Evolutionary conservation across 495 filamentous ascomycete genomes (phyloP).

Genomic region (Parathielavia hyrcaniae): DNA sequence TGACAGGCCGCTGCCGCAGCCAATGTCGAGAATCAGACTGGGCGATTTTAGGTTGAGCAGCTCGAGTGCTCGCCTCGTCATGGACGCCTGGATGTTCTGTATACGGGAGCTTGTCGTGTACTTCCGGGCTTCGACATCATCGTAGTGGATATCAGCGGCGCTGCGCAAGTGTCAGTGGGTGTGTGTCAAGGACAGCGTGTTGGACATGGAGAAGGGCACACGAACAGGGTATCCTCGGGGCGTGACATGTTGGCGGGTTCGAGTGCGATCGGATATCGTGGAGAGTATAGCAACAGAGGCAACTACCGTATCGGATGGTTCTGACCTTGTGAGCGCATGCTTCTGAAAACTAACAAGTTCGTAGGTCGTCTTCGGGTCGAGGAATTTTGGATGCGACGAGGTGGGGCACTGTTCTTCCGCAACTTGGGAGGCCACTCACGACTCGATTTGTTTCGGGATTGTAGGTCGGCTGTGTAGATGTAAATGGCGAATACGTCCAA

Average conservation of each 20-base stretch:
- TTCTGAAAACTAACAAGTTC: too few species aligned
- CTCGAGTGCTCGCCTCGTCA: conserved; percentile 87
- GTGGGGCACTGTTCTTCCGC: background rate
- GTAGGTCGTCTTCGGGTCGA: background rate
- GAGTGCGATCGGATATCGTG: background rate
- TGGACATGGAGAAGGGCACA: conserved; percentile 31
- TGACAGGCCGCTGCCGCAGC: conserved; percentile 90
- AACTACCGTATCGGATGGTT: background rate
- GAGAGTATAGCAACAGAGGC: background rate
- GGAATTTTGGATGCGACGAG: background rate
- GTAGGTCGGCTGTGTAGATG: conserved; percentile 1
- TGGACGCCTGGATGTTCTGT: conserved; percentile 84
- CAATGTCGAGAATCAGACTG: conserved; percentile 86
- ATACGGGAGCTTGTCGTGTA: conserved; percentile 98
- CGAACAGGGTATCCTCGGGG: conserved; percentile 78
- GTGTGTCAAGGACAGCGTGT: conserved; percentile 8
- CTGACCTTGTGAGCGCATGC: too few species aligned
- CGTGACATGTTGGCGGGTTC: conserved; percentile 67
- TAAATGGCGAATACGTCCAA: background rate
- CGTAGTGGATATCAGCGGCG: conserved; percentile 92
- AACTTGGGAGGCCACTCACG: too few species aligned
- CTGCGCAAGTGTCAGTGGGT: conserved; percentile 40
- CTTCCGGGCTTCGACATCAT: conserved; percentile 88
- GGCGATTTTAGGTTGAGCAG: conserved; percentile 77
- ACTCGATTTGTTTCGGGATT: background rate